Conservation (phyloP, 257 asterid genomes). For the Dorcoceras hygrometricum region DNA sequence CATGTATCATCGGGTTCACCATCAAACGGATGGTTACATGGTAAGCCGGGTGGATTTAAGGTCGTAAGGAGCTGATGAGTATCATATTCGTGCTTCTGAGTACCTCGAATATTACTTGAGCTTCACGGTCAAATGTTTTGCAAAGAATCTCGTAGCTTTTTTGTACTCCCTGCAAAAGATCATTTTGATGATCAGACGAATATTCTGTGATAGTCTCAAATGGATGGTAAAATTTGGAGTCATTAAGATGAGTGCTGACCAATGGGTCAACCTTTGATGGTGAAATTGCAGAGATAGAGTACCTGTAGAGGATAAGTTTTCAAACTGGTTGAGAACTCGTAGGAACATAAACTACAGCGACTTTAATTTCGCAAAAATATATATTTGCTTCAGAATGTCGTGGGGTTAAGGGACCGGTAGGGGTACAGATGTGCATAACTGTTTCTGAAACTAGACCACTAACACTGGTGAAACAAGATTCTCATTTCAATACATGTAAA, state of each 20-base stretch:
- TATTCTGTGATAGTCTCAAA: neutral
- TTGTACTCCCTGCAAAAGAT: slow-evolving; percentile 43
- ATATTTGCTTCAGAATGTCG: neutral
- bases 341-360: too few relatives aligned
- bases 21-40: neutral
- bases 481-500: slow-evolving; percentile 13
- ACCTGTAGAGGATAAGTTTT: slow-evolving; percentile 46
- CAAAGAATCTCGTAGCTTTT: slow-evolving; percentile 76
- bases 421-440: neutral
- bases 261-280: slow-evolving; percentile 68
- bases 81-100: slow-evolving; percentile 5
- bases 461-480: slow-evolving; percentile 16
- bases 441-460: slow-evolving; percentile 2
- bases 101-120: slow-evolving; percentile 52
- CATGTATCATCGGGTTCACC: neutral
- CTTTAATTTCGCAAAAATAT: neutral
- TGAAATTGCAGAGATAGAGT: slow-evolving; percentile 65
- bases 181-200: slow-evolving; percentile 11
- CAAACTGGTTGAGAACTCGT: slow-evolving; percentile 14
- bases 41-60: slow-evolving; percentile 14
- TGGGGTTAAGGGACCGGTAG: neutral
- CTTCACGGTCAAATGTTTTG: slow-evolving; percentile 60
- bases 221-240: slow-evolving; percentile 1
- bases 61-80: neutral
- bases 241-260: slow-evolving; percentile 37